Base-by-base conservation (phyloP, 345 rosid genomes). In the Abelmoschus esculentus region DNA sequence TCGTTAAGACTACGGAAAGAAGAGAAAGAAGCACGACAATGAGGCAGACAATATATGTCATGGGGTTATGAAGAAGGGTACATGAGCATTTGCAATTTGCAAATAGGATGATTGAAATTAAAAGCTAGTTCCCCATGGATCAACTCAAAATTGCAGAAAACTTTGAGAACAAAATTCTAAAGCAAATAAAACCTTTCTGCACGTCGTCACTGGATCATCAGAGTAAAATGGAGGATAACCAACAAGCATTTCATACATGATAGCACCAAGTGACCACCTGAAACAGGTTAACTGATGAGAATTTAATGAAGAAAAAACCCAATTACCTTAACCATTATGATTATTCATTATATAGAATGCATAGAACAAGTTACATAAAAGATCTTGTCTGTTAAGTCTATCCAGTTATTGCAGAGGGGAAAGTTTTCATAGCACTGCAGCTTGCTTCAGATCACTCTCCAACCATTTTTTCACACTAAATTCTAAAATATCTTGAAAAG, bases 181-280 rank as follows among this genome's bases (percentile, higher is more conserved):
- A 61, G 58, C 36, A 77, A 67, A 58, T 40, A 65, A 71, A 72
- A 92, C 98, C 98, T 93, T 93, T 85, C 93, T 86, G 86, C 98
- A 93, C 55, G 97, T 87, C 63, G 89, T 86, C 53, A 89, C 86
- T 28, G 98, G 93, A 70, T 93, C 97, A 73, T 90, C 96, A 0
- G 81, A 71, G 50, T 71, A 71, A 61, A 71, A 71, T 61, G 74
- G 74, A n/a, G 74, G 74, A 31, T 61, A 71, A 49, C 68, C 74
- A 61, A 71, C 68, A 17, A 61, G 74, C 74, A 71, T 71, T 64
- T 71, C 74, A 32, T 71, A 61, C 74, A 71, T 71, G 46, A 71
- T 71, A 28, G 74, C 74, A 59, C 74, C 74, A 61, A 71, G 74
- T 34, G 74, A 71, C 74, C 74, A 61, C 74, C 67, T 71, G 59